A percentile compares a stretch with the other conserved stretches of the same genome.
These are phyloP conservation scores for Bipolaris oryzae DNA, from an alignment of 2,329 filamentous ascomycete genomes.

Conservation along the genomic window DNA sequence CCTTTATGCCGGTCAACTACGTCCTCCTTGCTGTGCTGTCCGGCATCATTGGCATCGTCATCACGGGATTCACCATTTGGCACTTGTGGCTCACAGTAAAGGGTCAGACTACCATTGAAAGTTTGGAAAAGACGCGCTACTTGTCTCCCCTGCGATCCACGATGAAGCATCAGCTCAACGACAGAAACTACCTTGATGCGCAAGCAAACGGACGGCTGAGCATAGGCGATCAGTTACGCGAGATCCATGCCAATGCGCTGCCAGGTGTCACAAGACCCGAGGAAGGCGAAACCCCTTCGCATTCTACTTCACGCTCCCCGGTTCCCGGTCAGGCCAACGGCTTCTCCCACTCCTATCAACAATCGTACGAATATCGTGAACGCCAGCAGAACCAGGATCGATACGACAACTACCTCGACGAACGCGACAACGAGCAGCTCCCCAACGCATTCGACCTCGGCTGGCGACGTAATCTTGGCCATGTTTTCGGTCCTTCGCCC, in stretches of 20 bases:
- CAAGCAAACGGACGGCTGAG: slow-evolving; percentile 49
- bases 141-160: slow-evolving; percentile 77
- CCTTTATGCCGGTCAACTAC: slow-evolving; percentile 85
- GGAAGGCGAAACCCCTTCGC: slow-evolving; percentile 71
- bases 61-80: slow-evolving; percentile 89
- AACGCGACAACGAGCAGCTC: slow-evolving; percentile 83
- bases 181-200: slow-evolving; percentile 52
- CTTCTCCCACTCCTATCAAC: slow-evolving; percentile 53
- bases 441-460: slow-evolving; percentile 95
- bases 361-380: slow-evolving; percentile 61
- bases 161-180: slow-evolving; percentile 67
- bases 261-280: slow-evolving; percentile 81
- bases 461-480: slow-evolving; percentile 75
- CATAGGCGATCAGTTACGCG: slow-evolving; percentile 72
- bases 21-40: slow-evolving; percentile 85
- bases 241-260: slow-evolving; percentile 80
- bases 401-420: slow-evolving; percentile 83
- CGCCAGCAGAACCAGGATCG: slow-evolving; percentile 68
- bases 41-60: slow-evolving; percentile 88
- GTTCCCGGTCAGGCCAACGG: slow-evolving; percentile 40
- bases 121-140: slow-evolving; percentile 93
- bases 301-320: slow-evolving; percentile 48
- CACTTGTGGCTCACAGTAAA: slow-evolving; percentile 80
- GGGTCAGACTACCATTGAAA: slow-evolving; percentile 94
- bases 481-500: slow-evolving; percentile 79